Evolutionary conservation across 1,284 basidiomycete species (phyloP).

Genomic region (Naganishia liquefaciens): DNA sequence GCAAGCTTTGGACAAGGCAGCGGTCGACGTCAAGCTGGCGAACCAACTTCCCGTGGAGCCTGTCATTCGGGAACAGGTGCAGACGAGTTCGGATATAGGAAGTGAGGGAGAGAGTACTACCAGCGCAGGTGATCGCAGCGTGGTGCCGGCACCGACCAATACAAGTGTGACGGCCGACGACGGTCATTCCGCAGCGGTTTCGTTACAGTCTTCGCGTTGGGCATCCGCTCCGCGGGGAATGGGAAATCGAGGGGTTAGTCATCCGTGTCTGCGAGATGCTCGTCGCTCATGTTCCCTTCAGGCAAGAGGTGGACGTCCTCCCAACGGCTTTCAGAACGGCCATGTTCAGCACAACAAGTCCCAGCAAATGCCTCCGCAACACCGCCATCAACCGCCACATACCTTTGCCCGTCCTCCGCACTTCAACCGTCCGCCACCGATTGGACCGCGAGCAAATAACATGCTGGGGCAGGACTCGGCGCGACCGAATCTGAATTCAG

Average conservation of each 20-base stretch:
- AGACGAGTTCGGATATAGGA: conserved; percentile 20
- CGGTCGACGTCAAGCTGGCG: conserved; percentile 19
- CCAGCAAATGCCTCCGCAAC: conserved; percentile 3
- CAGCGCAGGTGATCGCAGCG: neutral
- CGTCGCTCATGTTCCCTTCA: neutral
- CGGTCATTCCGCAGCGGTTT: no score
- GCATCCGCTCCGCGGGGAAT: conserved; percentile 2
- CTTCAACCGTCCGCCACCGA: conserved; percentile 10
- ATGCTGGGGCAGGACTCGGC: neutral
- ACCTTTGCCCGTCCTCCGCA: neutral
- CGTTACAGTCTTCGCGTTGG: conserved; percentile 9
- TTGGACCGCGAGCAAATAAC: neutral
- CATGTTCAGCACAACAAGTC: no score
- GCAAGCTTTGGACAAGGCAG: neutral
- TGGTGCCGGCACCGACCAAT: neutral
- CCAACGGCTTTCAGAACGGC: neutral
- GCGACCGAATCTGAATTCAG: no score
- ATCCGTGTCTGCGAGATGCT: no score
- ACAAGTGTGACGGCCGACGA: neutral
- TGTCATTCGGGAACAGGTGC: conserved; percentile 7
- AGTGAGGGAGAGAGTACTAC: conserved; percentile 2
- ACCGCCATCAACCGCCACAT: conserved; percentile 16
- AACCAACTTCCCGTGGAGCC: neutral
- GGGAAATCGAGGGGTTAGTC: conserved; percentile 18
- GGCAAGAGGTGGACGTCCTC: conserved; percentile 9